Percentiles rank a stretch among this genome's conserved stretches.
Conservation (phyloP, 495 filamentous ascomycete genomes). For the Baudoinia panamericana region DNA sequence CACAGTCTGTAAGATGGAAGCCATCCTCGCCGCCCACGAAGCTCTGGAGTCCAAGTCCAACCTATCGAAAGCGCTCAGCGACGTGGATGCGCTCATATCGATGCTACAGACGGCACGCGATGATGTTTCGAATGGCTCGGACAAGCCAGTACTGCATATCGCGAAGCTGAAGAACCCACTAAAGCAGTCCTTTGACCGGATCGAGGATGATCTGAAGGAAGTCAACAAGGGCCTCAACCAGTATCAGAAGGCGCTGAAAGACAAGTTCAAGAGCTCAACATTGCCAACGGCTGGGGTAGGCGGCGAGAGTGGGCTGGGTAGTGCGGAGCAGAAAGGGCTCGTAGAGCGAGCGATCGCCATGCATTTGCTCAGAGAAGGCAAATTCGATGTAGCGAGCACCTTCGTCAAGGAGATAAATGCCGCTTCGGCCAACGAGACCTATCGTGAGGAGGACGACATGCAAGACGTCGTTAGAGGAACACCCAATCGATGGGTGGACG, state of each 20-base stretch:
- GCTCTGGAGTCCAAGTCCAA: constrained; percentile 56
- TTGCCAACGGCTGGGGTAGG: constrained; percentile 43
- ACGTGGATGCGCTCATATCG: constrained; percentile 71
- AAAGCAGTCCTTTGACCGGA: constrained; percentile 59
- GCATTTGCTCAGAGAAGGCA: constrained; percentile 88
- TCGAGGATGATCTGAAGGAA: constrained; percentile 68
- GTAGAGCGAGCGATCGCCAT: constrained; percentile 91
- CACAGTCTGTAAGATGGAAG: constrained; percentile 43
- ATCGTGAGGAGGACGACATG: neutral
- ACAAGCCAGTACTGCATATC: constrained; percentile 53
- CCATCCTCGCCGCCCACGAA: constrained; percentile 36
- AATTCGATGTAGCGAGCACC: constrained; percentile 72
- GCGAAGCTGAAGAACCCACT: constrained; percentile 75
- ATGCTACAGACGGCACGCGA: constrained; percentile 59
- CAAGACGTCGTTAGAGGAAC: neutral
- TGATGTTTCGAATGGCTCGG: constrained; percentile 44
- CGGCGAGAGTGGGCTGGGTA: constrained; percentile 32
- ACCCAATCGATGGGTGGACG: constrained; percentile 5
- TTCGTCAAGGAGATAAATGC: constrained; percentile 63
- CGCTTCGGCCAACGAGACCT: constrained; percentile 15
- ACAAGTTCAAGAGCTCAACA: constrained; percentile 48
- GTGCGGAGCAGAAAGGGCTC: constrained; percentile 64
- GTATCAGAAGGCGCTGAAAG: constrained; percentile 61
- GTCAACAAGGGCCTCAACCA: constrained; percentile 63
- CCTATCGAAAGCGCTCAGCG: constrained; percentile 53